Conservation (phyloP, 805 yeast genomes). For the Metschnikowia henanensis region DNA sequence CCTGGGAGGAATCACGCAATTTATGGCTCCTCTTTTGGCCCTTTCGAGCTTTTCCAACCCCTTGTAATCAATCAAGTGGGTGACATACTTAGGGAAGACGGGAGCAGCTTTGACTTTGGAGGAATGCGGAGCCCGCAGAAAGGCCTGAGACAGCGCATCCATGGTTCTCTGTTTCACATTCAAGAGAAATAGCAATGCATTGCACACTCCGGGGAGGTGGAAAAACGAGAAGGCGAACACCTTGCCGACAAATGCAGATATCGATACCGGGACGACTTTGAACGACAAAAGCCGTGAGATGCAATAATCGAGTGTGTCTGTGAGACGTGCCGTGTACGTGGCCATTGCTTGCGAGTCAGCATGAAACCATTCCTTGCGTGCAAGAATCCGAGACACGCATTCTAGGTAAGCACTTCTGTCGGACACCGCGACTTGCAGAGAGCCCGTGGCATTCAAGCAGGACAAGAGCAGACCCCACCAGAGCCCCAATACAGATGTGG, state of each 20-base stretch:
- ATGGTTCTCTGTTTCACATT: conserved; percentile 52
- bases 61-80: conserved; percentile 30
- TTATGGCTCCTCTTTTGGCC: conserved; percentile 28
- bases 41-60: conserved; percentile 34
- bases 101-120: conserved; percentile 5
- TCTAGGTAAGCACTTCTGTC: conserved; percentile 56
- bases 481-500: conserved; percentile 34
- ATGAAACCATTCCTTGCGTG: conserved; percentile 47
- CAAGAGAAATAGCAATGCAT: conserved; percentile 54
- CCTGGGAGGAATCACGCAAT: conserved; percentile 40
- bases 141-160: conserved; percentile 22
- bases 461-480: conserved; percentile 56
- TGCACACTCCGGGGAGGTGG: conserved; percentile 53
- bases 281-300: conserved; percentile 45
- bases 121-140: conserved; percentile 1
- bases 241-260: conserved; percentile 69
- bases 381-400: conserved; percentile 50
- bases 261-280: conserved; percentile 54
- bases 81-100: conserved; percentile 31
- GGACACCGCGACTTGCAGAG: conserved; percentile 37
- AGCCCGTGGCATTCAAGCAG: conserved; percentile 12
- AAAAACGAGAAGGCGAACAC: conserved; percentile 64
- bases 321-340: conserved; percentile 37
- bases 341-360: conserved; percentile 24
- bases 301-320: conserved; percentile 54